phyloP scores from a whole-genome alignment of 192 early-diverging fungal genomes.

The Coemansia sp. region DNA sequence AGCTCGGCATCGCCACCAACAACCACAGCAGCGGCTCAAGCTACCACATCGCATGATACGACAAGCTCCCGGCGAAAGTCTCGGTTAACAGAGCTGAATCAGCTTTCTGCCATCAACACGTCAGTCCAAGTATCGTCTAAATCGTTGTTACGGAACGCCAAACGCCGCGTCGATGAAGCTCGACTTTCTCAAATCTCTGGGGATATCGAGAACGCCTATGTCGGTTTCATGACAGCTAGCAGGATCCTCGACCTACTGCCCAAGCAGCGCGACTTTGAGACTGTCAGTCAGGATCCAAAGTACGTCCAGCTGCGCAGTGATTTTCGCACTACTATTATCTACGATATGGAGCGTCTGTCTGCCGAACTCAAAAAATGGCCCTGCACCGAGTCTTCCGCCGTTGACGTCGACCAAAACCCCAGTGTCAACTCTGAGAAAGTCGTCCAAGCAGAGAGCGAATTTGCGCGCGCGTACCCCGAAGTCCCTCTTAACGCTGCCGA shows the following conservation, averaged over 20 bases:
- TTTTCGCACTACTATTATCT: slow-evolving; percentile 26
- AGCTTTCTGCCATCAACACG: slow-evolving; percentile 31
- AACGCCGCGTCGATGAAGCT: slow-evolving; percentile 37
- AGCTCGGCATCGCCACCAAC: not conserved
- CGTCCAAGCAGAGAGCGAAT: slow-evolving; percentile 48
- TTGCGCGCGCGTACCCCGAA: slow-evolving; percentile 45
- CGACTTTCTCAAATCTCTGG: slow-evolving; percentile 13
- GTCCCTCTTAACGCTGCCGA: slow-evolving; percentile 13
- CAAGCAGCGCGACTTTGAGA: slow-evolving; percentile 46
- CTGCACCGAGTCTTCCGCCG: slow-evolving; percentile 20
- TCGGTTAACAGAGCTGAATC: slow-evolving; percentile 32
- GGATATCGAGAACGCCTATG: slow-evolving; percentile 44
- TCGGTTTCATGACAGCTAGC: slow-evolving; percentile 42
- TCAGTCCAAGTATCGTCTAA: slow-evolving; percentile 23
- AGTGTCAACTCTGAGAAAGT: slow-evolving; percentile 46
- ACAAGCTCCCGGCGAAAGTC: slow-evolving; percentile 16
- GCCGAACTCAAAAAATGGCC: slow-evolving; percentile 32
- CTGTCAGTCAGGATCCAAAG: slow-evolving; percentile 46
- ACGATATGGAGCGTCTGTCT: slow-evolving; percentile 31
- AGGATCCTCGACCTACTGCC: slow-evolving; percentile 60
- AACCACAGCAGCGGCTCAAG: not conserved
- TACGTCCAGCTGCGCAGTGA: slow-evolving; percentile 53
- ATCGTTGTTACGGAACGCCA: slow-evolving; percentile 35
- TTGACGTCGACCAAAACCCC: not conserved
- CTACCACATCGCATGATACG: not conserved